phyloP scores from a whole-genome alignment of 1,284 basidiomycete species.

The Sporisorium scitamineum region DNA sequence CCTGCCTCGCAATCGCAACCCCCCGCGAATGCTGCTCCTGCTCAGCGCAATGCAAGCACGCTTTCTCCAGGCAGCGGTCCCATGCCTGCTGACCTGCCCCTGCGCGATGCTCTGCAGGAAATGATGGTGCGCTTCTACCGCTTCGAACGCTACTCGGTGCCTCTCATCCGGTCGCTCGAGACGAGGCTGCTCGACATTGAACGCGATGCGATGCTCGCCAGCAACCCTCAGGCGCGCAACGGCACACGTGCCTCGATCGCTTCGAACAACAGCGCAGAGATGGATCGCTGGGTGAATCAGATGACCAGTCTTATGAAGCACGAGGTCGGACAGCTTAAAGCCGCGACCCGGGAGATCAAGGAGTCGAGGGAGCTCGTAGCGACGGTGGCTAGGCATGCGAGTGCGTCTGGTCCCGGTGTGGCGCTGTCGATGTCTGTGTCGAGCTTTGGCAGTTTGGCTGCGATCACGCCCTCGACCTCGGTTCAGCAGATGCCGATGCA shows the following conservation, averaged over 20 bases:
- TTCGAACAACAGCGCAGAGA: conserved; percentile 48
- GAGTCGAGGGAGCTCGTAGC: conserved; percentile 56
- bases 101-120: conserved; percentile 63
- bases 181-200: conserved; percentile 65
- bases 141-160: conserved; percentile 67
- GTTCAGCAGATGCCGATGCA: conserved; percentile 13
- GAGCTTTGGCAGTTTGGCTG: conserved; percentile 30
- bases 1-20: not conserved
- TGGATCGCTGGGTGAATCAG: conserved; percentile 64
- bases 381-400: conserved; percentile 23
- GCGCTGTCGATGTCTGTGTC: conserved; percentile 19
- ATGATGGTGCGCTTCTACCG: conserved; percentile 68
- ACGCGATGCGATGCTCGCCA: conserved; percentile 62
- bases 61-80: conserved; percentile 55
- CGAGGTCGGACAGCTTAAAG: conserved; percentile 65
- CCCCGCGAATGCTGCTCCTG: conserved; percentile 1
- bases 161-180: conserved; percentile 64
- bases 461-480: conserved; percentile 27
- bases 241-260: conserved; percentile 10
- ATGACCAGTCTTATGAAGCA: conserved; percentile 67
- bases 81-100: conserved; percentile 51
- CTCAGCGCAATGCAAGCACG: conserved; percentile 13
- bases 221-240: conserved; percentile 29
- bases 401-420: not conserved
- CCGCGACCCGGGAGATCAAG: conserved; percentile 56